Evolutionary conservation across 2,329 filamentous ascomycete species (phyloP), one percentile per base, ranked within the genome.

Genomic region (Phaeosphaeriaceae sp.): DNA sequence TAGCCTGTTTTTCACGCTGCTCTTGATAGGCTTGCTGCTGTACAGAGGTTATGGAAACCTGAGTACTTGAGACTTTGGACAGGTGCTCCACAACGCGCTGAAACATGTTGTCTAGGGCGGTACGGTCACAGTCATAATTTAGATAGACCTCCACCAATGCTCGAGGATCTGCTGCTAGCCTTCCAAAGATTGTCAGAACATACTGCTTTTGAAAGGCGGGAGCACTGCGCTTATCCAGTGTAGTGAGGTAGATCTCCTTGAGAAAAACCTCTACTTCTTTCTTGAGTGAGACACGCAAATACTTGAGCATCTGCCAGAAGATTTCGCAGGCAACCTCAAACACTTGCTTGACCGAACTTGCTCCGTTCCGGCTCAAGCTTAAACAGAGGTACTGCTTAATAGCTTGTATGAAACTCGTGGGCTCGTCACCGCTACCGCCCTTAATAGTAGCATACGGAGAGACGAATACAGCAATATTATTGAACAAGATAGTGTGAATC

Each of bases 181-280:
- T 83, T 63, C 90, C 89, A 43, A 99, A 81, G 20, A 99, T 85
- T 52, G 86, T 87, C 72, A 99, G 84, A 60, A 97, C 94, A 68
- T 93, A 92, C 46, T 94, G 84, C 74, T 97, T 99, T 70, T 99
- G 94, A 52, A 92, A 92, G 8, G 88, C 77, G 3, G 93, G 93
- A 0, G 93, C 92, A 50, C 87, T 92, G 56, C 88, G 86, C 72
- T 93, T 89, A 41, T 96, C 93, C 30, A 99, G 78, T 34, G 97
- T 90, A 0, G 92, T 88, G 4, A 99, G 79, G 68, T 99, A 99
- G 23, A 99, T 95, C 69, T 99, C 94, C 70, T 97, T 97, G 50
- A 99, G 76, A 69, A 99, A 97, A 0, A 99, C 93, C 73, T 97
- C 94, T 46, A 99, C 89, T 70, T 99, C 94, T 83, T 96, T 96